A percentile compares a stretch with the other conserved stretches of the same genome.
Conservation (phyloP, 768 basidiomycete species). For the Termitomyces sp. region DNA sequence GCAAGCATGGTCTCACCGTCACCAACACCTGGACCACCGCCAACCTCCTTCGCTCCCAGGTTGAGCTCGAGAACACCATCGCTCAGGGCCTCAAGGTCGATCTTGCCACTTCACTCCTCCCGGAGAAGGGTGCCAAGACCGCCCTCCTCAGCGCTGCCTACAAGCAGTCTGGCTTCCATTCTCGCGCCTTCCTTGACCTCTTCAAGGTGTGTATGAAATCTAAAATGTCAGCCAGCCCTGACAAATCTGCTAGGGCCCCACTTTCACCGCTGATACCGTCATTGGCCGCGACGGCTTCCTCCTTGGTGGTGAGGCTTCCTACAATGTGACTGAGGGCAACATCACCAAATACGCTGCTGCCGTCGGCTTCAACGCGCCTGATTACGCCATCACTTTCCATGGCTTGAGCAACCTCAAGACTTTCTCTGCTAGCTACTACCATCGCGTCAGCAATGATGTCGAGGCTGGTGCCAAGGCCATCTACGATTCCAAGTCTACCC, state of each 20-base stretch:
- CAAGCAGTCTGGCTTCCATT: slow-evolving; percentile 96
- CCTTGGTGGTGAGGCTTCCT: slow-evolving; percentile 91
- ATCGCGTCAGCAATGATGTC: slow-evolving; percentile 86
- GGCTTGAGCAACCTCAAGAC: slow-evolving; percentile 91
- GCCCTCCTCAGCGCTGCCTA: slow-evolving; percentile 81
- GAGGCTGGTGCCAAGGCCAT: slow-evolving; percentile 96
- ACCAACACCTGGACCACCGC: slow-evolving; percentile 95
- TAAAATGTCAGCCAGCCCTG: too few species aligned
- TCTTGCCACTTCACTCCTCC: slow-evolving; percentile 73
- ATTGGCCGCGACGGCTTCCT: slow-evolving; percentile 97
- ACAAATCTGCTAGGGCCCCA: slow-evolving; percentile 67
- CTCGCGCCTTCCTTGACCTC: slow-evolving; percentile 83
- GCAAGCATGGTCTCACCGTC: slow-evolving; percentile 88
- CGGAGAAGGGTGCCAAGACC: slow-evolving; percentile 82
- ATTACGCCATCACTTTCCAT: slow-evolving; percentile 92
- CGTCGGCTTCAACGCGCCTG: slow-evolving; percentile 91
- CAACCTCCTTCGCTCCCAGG: slow-evolving; percentile 85
- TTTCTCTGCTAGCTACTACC: slow-evolving; percentile 97
- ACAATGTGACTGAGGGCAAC: slow-evolving; percentile 93
- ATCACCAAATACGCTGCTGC: slow-evolving; percentile 91
- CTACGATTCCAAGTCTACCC: slow-evolving; percentile 90
- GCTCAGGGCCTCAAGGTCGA: slow-evolving; percentile 98
- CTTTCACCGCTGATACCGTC: slow-evolving; percentile 94
- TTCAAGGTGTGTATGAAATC: slow-evolving; percentile 91
- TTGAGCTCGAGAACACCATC: slow-evolving; percentile 96